Evolutionary conservation across 164 flowering plant species (phyloP), one percentile per base, ranked within the genome.

Genomic region (Dillenia suffruticosa): DNA sequence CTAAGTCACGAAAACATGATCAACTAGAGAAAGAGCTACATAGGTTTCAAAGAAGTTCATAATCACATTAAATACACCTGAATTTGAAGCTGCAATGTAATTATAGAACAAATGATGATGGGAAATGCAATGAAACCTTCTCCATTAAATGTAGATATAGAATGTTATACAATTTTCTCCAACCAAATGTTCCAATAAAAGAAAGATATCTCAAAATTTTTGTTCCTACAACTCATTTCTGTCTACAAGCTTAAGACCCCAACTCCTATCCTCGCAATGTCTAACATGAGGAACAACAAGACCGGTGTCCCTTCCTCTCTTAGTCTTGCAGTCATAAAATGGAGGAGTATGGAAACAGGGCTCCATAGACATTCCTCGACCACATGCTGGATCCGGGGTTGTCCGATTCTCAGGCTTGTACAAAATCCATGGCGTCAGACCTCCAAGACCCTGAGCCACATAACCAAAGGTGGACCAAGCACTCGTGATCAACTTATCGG

Each of bases 301-400:
- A 57, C 91, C 92, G 0, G 96, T 86, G 46, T 90, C 96, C 2
- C 70, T 64, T 9, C 88, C 90, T n/a, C 7, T 71, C 64, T 79
- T 85, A n/a, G 83, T 82, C 69, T 82, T 81, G 72, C 98, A 92
- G 58, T 90, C 96, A 63, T 85, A 88, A 58, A 79, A 84, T 5
- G 98, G 98, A 66, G 98, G 91, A 10, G 91, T 85, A 70, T 92
- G 96, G 71, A 88, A 90, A 69, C 98, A 92, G 59, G 98, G 98
- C 64, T 92, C 98, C 79, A 86, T 81, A 14, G 96, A 90, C 83
- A 84, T 75, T 69, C 82, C 96, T 19, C 85, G 79, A 0, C 63
- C 67, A 62, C 96, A 92, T 15, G 96, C 85, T 14, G 95, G 98
- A 76, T 86, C 72, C 0, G 91, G 89, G 12, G 77, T 77, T 3